Evolutionary conservation across 73 alveolate genomes (phyloP).

Genomic region (Durusdinium trenchii): DNA sequence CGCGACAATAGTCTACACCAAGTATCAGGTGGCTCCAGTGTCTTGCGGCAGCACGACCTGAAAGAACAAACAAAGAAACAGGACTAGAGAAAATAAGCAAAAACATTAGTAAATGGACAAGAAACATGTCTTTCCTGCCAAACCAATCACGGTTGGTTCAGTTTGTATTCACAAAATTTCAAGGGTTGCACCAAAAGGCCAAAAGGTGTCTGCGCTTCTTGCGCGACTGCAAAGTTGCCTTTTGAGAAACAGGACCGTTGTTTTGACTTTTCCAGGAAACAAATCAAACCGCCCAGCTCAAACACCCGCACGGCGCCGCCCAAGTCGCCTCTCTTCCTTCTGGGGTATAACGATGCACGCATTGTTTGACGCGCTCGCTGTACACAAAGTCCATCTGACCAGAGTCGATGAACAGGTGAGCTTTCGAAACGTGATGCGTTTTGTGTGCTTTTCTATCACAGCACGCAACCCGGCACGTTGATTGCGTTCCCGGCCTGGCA

Average conservation of each 20-base stretch:
- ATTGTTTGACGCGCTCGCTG: constrained; percentile 52
- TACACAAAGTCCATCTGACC: constrained; percentile 58
- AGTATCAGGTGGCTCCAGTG: constrained; percentile 71
- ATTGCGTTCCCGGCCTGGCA: constrained; percentile 10
- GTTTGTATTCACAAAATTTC: too few relatives aligned
- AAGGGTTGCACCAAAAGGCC: too few relatives aligned
- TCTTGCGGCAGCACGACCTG: constrained; percentile 83
- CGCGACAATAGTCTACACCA: not conserved
- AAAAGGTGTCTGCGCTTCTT: too few relatives aligned
- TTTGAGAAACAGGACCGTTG: not conserved
- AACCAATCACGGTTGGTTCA: too few relatives aligned
- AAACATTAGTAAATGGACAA: too few relatives aligned
- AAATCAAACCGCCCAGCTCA: not conserved
- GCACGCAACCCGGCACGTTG: not conserved
- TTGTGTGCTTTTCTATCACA: not conserved
- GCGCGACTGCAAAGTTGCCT: too few relatives aligned
- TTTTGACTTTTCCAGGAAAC: too few relatives aligned
- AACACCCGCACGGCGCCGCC: not conserved
- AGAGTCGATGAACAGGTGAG: not conserved
- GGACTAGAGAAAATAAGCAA: too few relatives aligned
- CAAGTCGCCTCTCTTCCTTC: constrained; percentile 65
- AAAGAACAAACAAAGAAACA: too few relatives aligned
- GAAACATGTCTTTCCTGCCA: too few relatives aligned
- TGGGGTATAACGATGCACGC: constrained; percentile 86
- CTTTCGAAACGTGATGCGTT: not conserved